These are phyloP conservation scores for Quercus mongolica DNA, from an alignment of 306 rosid species.

Conservation along the genomic window DNA sequence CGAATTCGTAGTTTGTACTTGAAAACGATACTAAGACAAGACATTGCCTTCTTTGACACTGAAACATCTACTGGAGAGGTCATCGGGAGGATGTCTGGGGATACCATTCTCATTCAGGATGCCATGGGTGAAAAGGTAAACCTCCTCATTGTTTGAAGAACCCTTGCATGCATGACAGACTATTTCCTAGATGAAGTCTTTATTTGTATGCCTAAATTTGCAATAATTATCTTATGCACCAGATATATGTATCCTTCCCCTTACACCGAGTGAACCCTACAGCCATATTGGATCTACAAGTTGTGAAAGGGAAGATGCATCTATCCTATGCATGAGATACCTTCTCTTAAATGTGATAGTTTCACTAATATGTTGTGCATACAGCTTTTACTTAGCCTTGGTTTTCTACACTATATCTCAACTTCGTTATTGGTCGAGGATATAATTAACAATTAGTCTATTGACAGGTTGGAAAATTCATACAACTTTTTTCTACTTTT, in stretches of 20 bases:
- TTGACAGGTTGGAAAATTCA: slow-evolving; percentile 80
- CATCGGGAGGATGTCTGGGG: slow-evolving; percentile 91
- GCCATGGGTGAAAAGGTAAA: slow-evolving; percentile 91
- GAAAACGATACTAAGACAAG: slow-evolving; percentile 74
- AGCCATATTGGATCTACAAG: no score
- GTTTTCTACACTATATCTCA: background rate
- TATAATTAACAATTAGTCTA: background rate
- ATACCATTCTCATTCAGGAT: slow-evolving; percentile 85
- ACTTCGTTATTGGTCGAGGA: background rate
- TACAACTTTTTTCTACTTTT: slow-evolving; percentile 68
- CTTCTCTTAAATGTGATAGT: background rate
- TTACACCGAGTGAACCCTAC: no score
- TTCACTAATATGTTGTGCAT: background rate
- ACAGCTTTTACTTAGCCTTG: background rate
- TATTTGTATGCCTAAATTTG: no score
- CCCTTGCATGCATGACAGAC: background rate
- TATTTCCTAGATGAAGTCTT: background rate
- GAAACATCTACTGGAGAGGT: slow-evolving; percentile 82
- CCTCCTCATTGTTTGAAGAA: background rate
- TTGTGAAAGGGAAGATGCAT: no score
- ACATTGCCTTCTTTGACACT: slow-evolving; percentile 79
- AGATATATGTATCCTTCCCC: no score
- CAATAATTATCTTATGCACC: no score
- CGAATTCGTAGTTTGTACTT: slow-evolving; percentile 76
- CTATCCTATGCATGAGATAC: no score